Conservation (phyloP, 2,329 filamentous ascomycete genomes). For the Fusarium cyanostomum region DNA sequence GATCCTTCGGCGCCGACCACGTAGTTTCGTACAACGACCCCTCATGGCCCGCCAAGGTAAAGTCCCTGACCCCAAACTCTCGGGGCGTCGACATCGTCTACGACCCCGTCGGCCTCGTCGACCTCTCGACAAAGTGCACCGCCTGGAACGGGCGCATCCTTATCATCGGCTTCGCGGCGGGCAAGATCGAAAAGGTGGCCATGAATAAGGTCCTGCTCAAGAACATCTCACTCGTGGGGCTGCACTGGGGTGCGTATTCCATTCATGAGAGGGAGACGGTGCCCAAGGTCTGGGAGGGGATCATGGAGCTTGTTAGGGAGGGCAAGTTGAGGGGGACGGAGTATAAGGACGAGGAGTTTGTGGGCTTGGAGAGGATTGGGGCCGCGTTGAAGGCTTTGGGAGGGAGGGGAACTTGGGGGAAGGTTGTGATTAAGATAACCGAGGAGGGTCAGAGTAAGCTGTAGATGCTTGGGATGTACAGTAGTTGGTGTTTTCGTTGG, state of each 20-base stretch:
- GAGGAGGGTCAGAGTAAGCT: slow-evolving; percentile 70
- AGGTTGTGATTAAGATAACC: slow-evolving; percentile 89
- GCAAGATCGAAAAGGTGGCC: slow-evolving; percentile 86
- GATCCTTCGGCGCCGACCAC: slow-evolving; percentile 84
- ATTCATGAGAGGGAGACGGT: slow-evolving; percentile 76
- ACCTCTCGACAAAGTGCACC: slow-evolving; percentile 87
- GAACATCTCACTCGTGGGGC: slow-evolving; percentile 88
- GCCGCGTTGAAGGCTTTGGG: slow-evolving; percentile 81
- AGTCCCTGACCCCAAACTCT: slow-evolving; percentile 77
- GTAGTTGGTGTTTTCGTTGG: background rate
- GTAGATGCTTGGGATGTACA: slow-evolving; percentile 43
- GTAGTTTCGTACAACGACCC: slow-evolving; percentile 77
- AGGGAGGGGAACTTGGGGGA: slow-evolving; percentile 89
- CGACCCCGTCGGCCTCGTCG: slow-evolving; percentile 91
- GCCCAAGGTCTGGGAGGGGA: slow-evolving; percentile 79
- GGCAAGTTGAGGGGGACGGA: slow-evolving; percentile 85
- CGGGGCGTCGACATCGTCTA: slow-evolving; percentile 90
- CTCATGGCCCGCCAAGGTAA: slow-evolving; percentile 74
- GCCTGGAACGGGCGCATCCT: slow-evolving; percentile 92
- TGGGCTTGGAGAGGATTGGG: slow-evolving; percentile 81
- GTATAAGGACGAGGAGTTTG: slow-evolving; percentile 83
- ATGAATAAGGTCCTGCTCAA: slow-evolving; percentile 93
- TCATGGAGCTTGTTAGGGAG: slow-evolving; percentile 78
- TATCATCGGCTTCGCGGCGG: slow-evolving; percentile 83
- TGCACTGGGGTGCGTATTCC: slow-evolving; percentile 91